Evolutionary conservation across 176 grass and related monocot species (phyloP).

Genomic region (Zea luxurians): DNA sequence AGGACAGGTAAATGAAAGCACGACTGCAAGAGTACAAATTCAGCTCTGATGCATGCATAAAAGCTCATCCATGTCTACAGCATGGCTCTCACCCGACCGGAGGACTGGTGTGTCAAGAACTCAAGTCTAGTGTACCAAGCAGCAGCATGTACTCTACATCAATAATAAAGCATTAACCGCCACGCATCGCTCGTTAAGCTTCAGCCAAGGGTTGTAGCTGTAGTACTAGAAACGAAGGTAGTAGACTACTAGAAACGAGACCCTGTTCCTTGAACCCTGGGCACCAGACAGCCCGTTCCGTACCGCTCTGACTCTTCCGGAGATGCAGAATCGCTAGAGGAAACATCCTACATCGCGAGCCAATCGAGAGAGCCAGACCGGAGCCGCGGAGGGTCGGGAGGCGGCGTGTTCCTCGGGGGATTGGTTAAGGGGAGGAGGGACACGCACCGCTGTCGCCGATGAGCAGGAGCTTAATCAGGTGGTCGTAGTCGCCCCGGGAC

Average conservation of each 20-base stretch:
- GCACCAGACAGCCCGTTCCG: background rate
- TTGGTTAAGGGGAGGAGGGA: background rate
- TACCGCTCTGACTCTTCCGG: background rate
- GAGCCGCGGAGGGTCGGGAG: background rate
- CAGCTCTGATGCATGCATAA: background rate
- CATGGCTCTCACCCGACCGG: background rate
- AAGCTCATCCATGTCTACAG: background rate
- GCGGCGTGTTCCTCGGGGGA: background rate
- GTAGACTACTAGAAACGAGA: background rate
- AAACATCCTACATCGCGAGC: no score
- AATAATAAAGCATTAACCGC: background rate
- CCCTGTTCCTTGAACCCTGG: background rate
- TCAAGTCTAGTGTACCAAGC: background rate
- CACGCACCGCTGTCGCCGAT: constrained; percentile 55
- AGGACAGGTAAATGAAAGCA: background rate
- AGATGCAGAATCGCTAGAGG: background rate
- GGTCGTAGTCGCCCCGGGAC: constrained; percentile 56
- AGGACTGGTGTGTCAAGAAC: background rate
- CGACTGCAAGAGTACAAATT: background rate
- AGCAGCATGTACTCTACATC: background rate
- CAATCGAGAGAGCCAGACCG: background rate
- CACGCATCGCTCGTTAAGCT: background rate
- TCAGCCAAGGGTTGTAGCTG: background rate
- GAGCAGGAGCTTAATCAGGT: constrained; percentile 57
- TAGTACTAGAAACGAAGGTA: background rate